Evolutionary conservation across 2,329 filamentous ascomycete genomes (phyloP), one percentile per base, ranked within the genome.

Genomic region (Graphilbum fragrans): DNA sequence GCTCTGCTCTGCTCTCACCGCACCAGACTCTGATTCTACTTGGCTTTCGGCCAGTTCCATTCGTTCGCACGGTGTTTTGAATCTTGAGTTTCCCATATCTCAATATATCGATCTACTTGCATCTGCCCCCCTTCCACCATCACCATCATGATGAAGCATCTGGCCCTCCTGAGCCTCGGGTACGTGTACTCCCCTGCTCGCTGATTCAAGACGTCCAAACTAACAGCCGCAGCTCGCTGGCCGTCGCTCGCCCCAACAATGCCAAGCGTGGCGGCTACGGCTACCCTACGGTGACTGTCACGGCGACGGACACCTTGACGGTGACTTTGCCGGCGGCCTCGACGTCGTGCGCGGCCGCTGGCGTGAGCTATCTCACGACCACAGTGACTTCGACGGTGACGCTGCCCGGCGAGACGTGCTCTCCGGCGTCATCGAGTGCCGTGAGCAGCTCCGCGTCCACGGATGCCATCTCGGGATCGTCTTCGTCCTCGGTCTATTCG

Each of bases 91-190:
- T 22, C 18, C 25, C 14, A 17, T 32, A n/a, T 17, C 32, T 38
- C n/a, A 19, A 18, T 21, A 12, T 25, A 23, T 14, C 35, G 2
- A 39, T 9, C 2, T 35, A 27, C 19, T 22, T n/a, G n/a, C n/a
- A n/a, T n/a, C n/a, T n/a, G n/a, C n/a, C n/a, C n/a, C n/a, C 5
- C 14, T 14, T 16, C 27, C 14, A 22, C n/a, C 12, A 18, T 14
- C 20, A 25, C 17, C 37, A 17, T 16, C 35, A 47, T 44, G 43
- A 41, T 44, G 23, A 42, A 40, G 22, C 45, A 38, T 19, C 35
- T 47, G 21, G 45, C 37, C 37, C 40, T 50, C 25, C 19, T 50
- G 18, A 38, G 48, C 45, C 39, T 50, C 19, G 42, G 48, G 46
- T 49, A 35, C 29, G 45, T 35, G 29, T n/a, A n/a, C n/a, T n/a